A percentile compares a stretch with the other conserved stretches of the same genome.
These are phyloP conservation scores for Baudoinia panamericana DNA, from an alignment of 495 filamentous ascomycete species.

Conservation along the genomic window DNA sequence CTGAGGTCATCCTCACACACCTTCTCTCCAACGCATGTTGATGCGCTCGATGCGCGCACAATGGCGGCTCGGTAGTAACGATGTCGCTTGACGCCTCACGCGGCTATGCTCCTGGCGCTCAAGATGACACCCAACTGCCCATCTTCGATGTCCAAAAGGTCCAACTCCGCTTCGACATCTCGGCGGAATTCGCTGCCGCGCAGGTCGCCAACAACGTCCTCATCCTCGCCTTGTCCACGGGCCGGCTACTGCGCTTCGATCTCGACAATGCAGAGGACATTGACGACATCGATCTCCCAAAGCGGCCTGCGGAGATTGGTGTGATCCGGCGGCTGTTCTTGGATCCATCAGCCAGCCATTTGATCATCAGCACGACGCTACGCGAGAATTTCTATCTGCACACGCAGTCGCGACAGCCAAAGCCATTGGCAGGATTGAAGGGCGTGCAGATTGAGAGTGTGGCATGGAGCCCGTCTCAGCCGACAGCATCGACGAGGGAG, in stretches of 20 bases:
- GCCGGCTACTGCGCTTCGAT: slow-evolving; percentile 84
- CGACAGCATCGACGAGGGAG: slow-evolving; percentile 85
- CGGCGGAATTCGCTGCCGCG: slow-evolving; percentile 87
- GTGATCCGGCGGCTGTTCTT: slow-evolving; percentile 92
- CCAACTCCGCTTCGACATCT: slow-evolving; percentile 78
- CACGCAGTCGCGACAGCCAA: slow-evolving; percentile 78
- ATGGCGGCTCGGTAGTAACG: neutral
- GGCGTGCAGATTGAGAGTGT: slow-evolving; percentile 77
- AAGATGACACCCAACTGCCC: slow-evolving; percentile 52
- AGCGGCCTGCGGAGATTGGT: slow-evolving; percentile 78
- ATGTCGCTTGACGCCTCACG: slow-evolving; percentile 26
- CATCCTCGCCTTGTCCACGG: slow-evolving; percentile 74
- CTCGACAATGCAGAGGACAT: slow-evolving; percentile 87
- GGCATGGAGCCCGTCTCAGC: slow-evolving; percentile 94
- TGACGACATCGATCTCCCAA: slow-evolving; percentile 95
- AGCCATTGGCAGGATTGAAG: slow-evolving; percentile 67
- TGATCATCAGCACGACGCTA: slow-evolving; percentile 78
- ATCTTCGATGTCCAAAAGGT: slow-evolving; percentile 91
- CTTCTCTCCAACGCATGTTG: neutral
- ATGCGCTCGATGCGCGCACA: neutral
- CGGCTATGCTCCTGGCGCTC: slow-evolving; percentile 45
- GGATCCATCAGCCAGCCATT: slow-evolving; percentile 87
- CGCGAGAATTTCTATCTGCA: slow-evolving; percentile 98
- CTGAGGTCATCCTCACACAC: neutral
- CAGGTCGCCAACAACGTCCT: slow-evolving; percentile 97